Evolutionary conservation across 2,329 filamentous ascomycete genomes (phyloP).

Genomic region (Sarocladium oryzae): DNA sequence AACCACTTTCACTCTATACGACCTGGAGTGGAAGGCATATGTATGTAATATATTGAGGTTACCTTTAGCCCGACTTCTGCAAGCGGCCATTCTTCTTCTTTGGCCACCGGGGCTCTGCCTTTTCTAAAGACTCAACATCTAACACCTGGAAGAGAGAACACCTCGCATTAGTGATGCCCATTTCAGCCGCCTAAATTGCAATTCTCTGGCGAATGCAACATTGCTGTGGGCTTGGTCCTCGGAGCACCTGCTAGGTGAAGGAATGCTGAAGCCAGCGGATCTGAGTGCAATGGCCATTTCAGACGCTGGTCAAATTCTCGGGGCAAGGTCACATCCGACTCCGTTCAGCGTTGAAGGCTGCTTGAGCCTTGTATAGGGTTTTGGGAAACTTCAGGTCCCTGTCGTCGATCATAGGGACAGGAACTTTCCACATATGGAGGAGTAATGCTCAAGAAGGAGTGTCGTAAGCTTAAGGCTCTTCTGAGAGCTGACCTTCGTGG

Average conservation of each 20-base stretch:
- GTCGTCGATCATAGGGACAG: not conserved
- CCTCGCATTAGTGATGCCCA: no score
- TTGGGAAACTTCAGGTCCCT: not conserved
- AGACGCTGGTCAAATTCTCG: no score
- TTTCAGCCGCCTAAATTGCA: constrained; percentile 8
- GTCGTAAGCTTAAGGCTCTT: no score
- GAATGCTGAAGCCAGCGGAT: not conserved
- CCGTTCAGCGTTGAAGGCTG: no score
- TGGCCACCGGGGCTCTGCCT: not conserved
- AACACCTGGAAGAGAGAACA: no score
- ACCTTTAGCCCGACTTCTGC: not conserved
- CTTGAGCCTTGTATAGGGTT: no score
- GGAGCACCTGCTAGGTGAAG: not conserved
- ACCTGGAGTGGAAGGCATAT: not conserved
- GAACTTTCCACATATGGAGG: no score
- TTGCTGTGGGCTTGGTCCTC: not conserved
- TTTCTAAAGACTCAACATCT: not conserved
- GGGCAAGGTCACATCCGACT: no score
- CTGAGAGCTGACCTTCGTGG: no score
- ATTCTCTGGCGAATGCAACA: not conserved
- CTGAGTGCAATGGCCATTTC: not conserved
- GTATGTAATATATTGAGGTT: constrained; percentile 9
- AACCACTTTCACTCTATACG: constrained; percentile 4
- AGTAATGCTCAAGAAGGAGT: no score
- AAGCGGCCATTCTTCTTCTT: not conserved